Evolutionary conservation across 495 filamentous ascomycete genomes (phyloP).

Genomic region (Aspergillus steynii): DNA sequence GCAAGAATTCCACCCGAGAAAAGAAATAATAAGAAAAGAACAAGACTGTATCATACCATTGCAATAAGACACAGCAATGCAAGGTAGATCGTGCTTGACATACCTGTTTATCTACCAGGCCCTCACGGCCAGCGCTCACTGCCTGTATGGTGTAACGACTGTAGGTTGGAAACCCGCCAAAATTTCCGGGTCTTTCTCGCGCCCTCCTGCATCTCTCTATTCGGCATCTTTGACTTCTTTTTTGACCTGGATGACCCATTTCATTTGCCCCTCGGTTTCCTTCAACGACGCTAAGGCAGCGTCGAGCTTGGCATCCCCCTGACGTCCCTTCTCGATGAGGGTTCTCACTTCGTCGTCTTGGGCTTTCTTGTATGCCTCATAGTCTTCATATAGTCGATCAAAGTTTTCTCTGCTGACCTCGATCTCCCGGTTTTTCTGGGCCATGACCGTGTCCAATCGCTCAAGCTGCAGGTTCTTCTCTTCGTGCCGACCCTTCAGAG

Average conservation of each 20-base stretch:
- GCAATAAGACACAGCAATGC: not conserved
- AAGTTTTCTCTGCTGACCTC: constrained; percentile 58
- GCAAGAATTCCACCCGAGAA: not conserved
- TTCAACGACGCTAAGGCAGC: constrained; percentile 57
- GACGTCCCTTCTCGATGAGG: constrained; percentile 55
- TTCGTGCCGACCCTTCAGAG: constrained; percentile 41
- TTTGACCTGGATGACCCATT: constrained; percentile 67
- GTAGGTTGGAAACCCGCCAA: not conserved
- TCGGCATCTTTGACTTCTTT: constrained; percentile 49
- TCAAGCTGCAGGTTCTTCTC: constrained; percentile 57
- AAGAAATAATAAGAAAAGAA: not conserved
- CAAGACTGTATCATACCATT: not conserved
- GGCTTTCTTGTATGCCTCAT: constrained; percentile 62
- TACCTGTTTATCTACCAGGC: constrained; percentile 8
- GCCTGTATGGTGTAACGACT: not conserved
- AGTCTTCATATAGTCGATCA: constrained; percentile 54
- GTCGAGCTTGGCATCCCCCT: constrained; percentile 57
- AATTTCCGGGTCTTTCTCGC: not conserved
- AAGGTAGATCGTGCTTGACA: not conserved
- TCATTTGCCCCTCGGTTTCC: constrained; percentile 64
- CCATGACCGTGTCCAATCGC: constrained; percentile 62
- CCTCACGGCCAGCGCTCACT: constrained; percentile 6
- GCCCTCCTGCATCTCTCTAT: constrained; percentile 21
- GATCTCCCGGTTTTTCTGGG: constrained; percentile 70
- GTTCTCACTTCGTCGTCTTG: constrained; percentile 59